phyloP scores from a whole-genome alignment of 2,329 filamentous ascomycete genomes.

The Talaromyces albobiverticillius region DNA sequence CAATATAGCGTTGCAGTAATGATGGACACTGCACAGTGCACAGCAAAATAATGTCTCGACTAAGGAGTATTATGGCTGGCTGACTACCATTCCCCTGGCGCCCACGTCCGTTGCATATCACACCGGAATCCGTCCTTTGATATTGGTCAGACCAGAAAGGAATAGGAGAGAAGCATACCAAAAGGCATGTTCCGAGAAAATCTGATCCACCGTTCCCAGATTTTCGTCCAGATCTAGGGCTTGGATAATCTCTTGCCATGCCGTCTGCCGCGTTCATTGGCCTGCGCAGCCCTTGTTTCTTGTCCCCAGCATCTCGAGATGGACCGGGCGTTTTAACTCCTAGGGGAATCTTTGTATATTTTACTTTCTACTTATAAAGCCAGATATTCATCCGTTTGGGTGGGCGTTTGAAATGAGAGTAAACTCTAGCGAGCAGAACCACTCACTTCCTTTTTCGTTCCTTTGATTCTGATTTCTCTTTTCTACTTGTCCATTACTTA shows the following conservation, averaged over 20 bases:
- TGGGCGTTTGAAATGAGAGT: neutral
- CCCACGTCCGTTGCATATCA: neutral
- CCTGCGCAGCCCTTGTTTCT: neutral
- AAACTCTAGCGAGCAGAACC: no score
- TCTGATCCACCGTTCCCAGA: constrained; percentile 1
- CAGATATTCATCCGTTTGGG: constrained; percentile 3
- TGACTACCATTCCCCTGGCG: neutral
- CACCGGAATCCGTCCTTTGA: no score
- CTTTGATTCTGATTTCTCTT: neutral
- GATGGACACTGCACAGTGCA: no score
- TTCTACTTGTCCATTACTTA: no score
- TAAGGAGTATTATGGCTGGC: constrained; percentile 12
- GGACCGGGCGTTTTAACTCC: no score
- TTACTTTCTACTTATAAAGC: constrained; percentile 5
- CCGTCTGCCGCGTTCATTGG: constrained; percentile 1
- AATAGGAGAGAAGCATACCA: neutral
- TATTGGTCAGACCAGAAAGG: no score
- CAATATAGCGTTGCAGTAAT: no score
- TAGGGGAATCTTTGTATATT: neutral
- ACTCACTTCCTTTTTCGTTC: neutral
- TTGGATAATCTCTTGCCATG: constrained; percentile 2
- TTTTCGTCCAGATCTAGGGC: constrained; percentile 7
- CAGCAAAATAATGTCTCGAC: no score
- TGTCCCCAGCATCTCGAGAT: no score
- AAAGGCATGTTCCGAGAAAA: constrained; percentile 9